These are phyloP conservation scores for Curvularia sp. DNA, from an alignment of 2,329 filamentous ascomycete species.

Conservation along the genomic window DNA sequence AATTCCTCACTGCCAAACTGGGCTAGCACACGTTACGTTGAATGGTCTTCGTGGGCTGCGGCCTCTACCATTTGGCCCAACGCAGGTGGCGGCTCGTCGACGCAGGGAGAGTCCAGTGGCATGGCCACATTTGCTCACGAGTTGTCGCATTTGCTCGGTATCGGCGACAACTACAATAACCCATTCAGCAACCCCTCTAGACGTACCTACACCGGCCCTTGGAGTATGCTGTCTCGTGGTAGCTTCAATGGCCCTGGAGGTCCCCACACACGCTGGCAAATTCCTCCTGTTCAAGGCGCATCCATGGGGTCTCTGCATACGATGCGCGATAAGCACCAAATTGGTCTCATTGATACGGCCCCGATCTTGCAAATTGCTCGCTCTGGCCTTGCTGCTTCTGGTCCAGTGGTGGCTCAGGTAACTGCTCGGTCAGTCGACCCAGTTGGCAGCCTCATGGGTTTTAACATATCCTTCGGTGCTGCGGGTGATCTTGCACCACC, in stretches of 20 bases:
- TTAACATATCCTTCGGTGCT: conserved; percentile 57
- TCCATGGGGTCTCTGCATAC: conserved; percentile 62
- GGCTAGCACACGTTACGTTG: conserved; percentile 60
- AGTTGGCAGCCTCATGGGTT: conserved; percentile 53
- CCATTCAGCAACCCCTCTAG: conserved; percentile 57
- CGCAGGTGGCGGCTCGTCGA: conserved; percentile 61
- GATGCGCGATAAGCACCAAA: conserved; percentile 61
- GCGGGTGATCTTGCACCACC: conserved; percentile 54
- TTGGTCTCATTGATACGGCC: conserved; percentile 57
- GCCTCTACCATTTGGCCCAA: conserved; percentile 63
- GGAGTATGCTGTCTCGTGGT: conserved; percentile 62
- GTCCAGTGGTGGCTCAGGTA: conserved; percentile 56
- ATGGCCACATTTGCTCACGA: conserved; percentile 64
- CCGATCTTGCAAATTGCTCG: conserved; percentile 58
- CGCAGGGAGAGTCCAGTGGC: conserved; percentile 62
- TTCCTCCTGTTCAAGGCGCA: conserved; percentile 58
- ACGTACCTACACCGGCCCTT: conserved; percentile 61
- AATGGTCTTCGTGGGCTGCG: conserved; percentile 63
- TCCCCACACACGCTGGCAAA: conserved; percentile 62
- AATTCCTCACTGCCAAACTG: conserved; percentile 55
- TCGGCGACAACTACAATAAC: conserved; percentile 65
- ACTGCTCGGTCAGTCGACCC: conserved; percentile 59
- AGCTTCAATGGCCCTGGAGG: conserved; percentile 63
- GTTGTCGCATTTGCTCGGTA: conserved; percentile 60
- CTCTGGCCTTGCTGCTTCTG: conserved; percentile 53